Evolutionary conservation across 345 rosid genomes (phyloP), one percentile per base, ranked within the genome.

Genomic region (Triadica sebifera): DNA sequence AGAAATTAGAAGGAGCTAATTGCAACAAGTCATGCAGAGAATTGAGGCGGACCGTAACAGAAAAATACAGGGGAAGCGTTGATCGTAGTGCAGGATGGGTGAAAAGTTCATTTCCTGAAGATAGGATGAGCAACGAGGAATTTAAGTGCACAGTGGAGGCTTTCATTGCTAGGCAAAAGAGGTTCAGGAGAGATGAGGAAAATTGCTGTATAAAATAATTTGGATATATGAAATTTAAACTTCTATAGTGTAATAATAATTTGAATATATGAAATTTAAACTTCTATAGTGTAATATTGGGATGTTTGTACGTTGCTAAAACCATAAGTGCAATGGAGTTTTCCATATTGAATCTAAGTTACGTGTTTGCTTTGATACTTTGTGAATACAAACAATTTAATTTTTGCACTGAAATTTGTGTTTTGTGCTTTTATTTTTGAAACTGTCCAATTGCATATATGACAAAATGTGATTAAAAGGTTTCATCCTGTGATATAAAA

Each of bases 151-250:
- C 79, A 55, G 70, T 90, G 13, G 98, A 93, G 76, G 86, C 89
- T 55, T 93, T 90, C 85, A 93, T 93, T 25, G 96, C 89, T 3
- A 86, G 93, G 79, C 98, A 89, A 71, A 91, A 89, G 85, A 89
- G 79, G 85, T 82, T 87, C 72, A 81, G 86, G 12, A 89, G 75
- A 82, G 87, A 88, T 72, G 97, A 92, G 71, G 87, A 88, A 78
- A 74, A 81, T 45, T 85, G 71, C 45, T 80, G 71, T 53, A 12
- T 53, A 65, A 70, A 69, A 51, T 63, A 67, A 72, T 11, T 16
- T 17, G 43, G 61, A 2, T 20, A 50, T 58, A 51, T 17, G 49
- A 17, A 67, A 47, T 57, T 50, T 20, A 49, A 46, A 12, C 20
- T 34, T 37, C 49, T 39, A 9, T 73, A n/a, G 38, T 13, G 67